Conservation (phyloP, 2,329 filamentous ascomycete species). For the Fusarium sp. region DNA sequence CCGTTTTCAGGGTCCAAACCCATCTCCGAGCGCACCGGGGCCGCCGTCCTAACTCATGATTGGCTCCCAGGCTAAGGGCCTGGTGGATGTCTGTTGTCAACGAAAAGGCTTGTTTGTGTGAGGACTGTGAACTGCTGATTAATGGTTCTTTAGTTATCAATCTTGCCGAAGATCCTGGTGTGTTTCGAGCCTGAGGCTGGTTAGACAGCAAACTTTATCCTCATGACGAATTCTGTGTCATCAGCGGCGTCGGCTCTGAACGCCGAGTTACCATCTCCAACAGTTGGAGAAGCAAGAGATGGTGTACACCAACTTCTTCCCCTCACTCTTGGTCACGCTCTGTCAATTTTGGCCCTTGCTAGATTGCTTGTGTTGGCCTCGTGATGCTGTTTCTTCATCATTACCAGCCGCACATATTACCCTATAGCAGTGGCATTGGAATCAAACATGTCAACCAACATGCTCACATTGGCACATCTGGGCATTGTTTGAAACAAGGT, state of each 20-base stretch:
- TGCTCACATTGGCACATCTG: not conserved
- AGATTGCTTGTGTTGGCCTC: not conserved
- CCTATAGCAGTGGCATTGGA: not conserved
- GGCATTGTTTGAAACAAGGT: not conserved
- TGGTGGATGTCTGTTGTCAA: constrained; percentile 19
- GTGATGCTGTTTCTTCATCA: not conserved
- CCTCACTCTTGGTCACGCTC: not conserved
- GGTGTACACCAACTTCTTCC: not conserved
- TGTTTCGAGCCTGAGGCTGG: not conserved
- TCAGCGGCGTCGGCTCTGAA: not conserved
- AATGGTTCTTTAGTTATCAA: constrained; percentile 15
- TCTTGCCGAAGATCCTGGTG: not conserved
- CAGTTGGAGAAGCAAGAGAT: not conserved
- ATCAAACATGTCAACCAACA: not conserved
- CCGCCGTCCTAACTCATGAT: constrained; percentile 11
- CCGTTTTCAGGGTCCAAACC: constrained; percentile 40
- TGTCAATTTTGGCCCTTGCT: not conserved
- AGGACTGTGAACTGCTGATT: constrained; percentile 20
- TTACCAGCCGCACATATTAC: not conserved
- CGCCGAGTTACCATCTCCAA: not conserved
- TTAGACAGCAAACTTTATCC: not conserved
- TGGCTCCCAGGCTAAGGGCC: constrained; percentile 18
- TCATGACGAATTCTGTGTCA: not conserved
- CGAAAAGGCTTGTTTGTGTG: constrained; percentile 30
- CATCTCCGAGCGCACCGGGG: constrained; percentile 12